Conservation (phyloP, 176 grass and related monocot genomes). For the Carex littledalei region DNA sequence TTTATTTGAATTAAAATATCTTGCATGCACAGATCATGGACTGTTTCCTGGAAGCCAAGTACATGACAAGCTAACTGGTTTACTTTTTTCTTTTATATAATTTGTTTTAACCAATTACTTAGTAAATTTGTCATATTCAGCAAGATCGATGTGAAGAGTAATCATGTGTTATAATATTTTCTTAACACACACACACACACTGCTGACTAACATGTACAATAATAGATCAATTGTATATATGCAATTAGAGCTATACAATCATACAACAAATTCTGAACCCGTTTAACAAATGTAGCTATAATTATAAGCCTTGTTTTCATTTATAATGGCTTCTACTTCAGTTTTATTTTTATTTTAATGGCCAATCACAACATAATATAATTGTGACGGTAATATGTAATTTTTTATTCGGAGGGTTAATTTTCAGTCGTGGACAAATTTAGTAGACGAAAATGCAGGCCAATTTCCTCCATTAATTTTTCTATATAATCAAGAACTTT, state of each 20-base stretch:
- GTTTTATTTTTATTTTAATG: neutral
- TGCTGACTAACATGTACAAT: neutral
- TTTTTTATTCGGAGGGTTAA: neutral
- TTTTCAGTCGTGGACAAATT: neutral
- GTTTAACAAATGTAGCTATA: neutral
- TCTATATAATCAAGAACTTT: neutral
- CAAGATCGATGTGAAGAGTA: neutral
- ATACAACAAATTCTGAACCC: neutral
- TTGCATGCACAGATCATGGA: neutral
- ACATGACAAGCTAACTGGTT: neutral
- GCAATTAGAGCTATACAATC: neutral
- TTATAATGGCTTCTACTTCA: neutral
- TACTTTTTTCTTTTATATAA: neutral
- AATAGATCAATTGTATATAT: neutral
- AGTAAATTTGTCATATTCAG: neutral
- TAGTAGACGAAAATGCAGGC: neutral
- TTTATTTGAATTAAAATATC: neutral
- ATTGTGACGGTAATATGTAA: neutral
- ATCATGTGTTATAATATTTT: neutral
- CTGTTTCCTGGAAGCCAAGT: neutral
- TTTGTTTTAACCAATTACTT: neutral
- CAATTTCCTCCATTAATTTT: neutral
- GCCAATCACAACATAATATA: neutral
- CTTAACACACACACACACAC: neutral
- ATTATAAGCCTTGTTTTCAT: neutral